phyloP scores from a whole-genome alignment of 2,329 filamentous ascomycete species.

The Aureobasidium uvarum region DNA sequence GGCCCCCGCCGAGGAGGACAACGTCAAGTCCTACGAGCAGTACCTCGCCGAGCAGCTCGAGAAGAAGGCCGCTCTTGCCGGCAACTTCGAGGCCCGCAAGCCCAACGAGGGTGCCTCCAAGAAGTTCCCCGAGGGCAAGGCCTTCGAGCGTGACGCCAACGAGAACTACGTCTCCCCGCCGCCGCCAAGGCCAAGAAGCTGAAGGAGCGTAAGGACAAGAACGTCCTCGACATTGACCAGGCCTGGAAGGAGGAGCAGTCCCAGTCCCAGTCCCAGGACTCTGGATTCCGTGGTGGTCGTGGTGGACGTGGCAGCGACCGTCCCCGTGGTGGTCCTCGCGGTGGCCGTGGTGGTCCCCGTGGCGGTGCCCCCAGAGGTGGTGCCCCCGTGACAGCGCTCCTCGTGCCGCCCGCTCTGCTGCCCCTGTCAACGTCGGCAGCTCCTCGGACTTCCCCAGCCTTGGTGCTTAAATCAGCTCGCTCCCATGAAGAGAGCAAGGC shows the following conservation, averaged over 20 bases:
- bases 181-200: slow-evolving; percentile 76
- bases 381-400: slow-evolving; percentile 45
- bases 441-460: slow-evolving; percentile 40
- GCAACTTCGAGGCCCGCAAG: slow-evolving; percentile 72
- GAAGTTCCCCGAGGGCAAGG: slow-evolving; percentile 88
- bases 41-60: slow-evolving; percentile 76
- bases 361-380: slow-evolving; percentile 45
- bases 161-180: slow-evolving; percentile 69
- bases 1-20: slow-evolving; percentile 63
- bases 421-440: slow-evolving; percentile 36
- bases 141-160: slow-evolving; percentile 54
- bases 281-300: slow-evolving; percentile 52
- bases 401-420: slow-evolving; percentile 37
- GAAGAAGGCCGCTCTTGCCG: slow-evolving; percentile 72
- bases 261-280: slow-evolving; percentile 40
- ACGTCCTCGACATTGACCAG: slow-evolving; percentile 82
- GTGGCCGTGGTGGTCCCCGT: slow-evolving; percentile 54
- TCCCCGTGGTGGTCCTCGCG: slow-evolving; percentile 44
- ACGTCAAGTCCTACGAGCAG: slow-evolving; percentile 83
- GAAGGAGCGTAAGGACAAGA: slow-evolving; percentile 90
- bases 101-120: slow-evolving; percentile 92
- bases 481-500: slow-evolving; percentile 5
- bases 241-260: slow-evolving; percentile 55
- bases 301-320: slow-evolving; percentile 48
- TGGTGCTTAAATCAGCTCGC: slow-evolving; percentile 30